Base-by-base conservation (phyloP, 805 yeast species). In the Middelhovenomyces tepae region DNA sequence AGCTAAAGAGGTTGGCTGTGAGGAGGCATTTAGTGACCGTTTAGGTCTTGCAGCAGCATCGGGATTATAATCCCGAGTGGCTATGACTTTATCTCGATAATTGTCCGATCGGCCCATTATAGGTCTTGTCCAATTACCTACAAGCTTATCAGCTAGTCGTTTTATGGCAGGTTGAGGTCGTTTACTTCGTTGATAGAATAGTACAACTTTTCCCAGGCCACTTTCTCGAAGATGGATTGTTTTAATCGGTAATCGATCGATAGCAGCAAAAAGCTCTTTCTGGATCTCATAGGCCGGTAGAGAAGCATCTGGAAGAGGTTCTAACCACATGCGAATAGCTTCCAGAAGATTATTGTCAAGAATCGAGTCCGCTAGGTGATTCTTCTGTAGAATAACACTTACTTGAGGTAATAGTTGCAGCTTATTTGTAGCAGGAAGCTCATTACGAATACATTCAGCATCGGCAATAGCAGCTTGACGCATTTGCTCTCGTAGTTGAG, bases 61-160 rank as follows among this genome's bases (percentile, higher is more conserved):
- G 13, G 27, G 27, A 25, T 62, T 52, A 59, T 82, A 86, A 28
- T 73, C 74, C 40, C 74, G 71, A 40, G 76, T 70, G 47, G 70
- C 71, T 40, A 89, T 78, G 40, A 74, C 67, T 60, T 83, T 77
- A 58, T 89, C 95, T 56, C 91, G 77, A 64, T 87, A 89, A 48
- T 87, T 85, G 58, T 89, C 97, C 3, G 93, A 79, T 40, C 94
- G 79, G 46, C 94, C 94, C 69, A 91, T 83, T 42, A 91, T 85
- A 28, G 98, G 98, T 60, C 98, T 74, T 6, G 96, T 89, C 99
- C 99, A 91, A 56, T 86, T 94, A 16, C 95, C 95, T 45, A 91
- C 80, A 40, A 91, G 64, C 53, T 76, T 76, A 52, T 91, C 97
- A 4, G 95, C 97, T 24, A 78, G 68, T 54, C 93, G 77, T 56